Evolutionary conservation across 768 basidiomycete genomes (phyloP), one percentile per base, ranked within the genome.

Genomic region (Holtermannia corniformis): DNA sequence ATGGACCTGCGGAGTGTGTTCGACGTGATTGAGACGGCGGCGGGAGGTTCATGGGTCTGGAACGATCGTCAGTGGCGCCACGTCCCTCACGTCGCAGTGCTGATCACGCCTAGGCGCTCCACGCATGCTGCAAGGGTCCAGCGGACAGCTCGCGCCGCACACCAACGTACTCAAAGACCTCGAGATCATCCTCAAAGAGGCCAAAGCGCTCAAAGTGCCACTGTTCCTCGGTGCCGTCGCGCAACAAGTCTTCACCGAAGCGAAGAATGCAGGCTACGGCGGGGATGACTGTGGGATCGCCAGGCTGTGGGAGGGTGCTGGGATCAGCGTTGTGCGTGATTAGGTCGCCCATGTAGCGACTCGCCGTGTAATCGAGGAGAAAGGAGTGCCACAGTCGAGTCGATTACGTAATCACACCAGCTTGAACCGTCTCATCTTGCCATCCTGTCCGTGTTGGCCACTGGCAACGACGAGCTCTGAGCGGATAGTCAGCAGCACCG

Each of bases 1-100:
- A 68, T 68, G 66, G 60, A 68, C 41, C 58, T 64, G 1, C 44
- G 53, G 5, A 50, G 47, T 3, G 63, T 68, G 5, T 65, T 52
- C 50, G 57, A 60, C n/a, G 62, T 68, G 12, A 56, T 68, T 13
- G 55, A 49, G 26, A 49, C 26, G 11, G 66, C 62, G 3, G 66
- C 66, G 0, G 66, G 58, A 1, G 52, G 48, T 27, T 59, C 59
- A 42, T 65, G 60, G 37, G 56, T 61, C 52, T 57, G 61, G 56
- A 46, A 53, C 23, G 63, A 65, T 52, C 63, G 65, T 67, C 25
- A 60, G 65, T 56, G 3, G 2, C 11, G 25, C 27, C 27, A 42
- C 37, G 25, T 13, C 20, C 54, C 2, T 21, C 21, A 1, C 22
- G 22, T 46, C 27, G 24, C 3, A 20, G 12, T 5, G 5, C 24